A percentile compares a stretch with the other conserved stretches of the same genome.
Conservation (phyloP, 768 basidiomycete genomes). For the Omphalotus guepiniiformis region DNA sequence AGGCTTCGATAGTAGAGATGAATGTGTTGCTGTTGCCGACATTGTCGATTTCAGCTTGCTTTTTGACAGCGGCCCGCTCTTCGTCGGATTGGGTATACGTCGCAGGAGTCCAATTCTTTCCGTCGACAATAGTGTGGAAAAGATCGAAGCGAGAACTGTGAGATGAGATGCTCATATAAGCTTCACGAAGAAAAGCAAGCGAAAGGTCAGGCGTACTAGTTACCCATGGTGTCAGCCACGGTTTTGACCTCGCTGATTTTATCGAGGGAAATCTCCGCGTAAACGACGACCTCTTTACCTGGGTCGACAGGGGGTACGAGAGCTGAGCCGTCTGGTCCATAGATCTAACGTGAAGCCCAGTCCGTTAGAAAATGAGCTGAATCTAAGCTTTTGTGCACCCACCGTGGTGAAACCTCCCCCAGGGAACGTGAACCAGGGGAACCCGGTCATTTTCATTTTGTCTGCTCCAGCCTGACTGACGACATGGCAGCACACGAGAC, state of each 20-base stretch:
- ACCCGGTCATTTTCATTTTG: constrained; percentile 24
- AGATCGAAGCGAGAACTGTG: constrained; percentile 22
- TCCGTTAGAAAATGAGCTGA: not conserved
- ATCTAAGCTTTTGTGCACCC: not conserved
- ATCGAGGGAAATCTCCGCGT: constrained; percentile 24
- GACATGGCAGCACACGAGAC: constrained; percentile 25
- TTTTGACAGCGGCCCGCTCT: constrained; percentile 2
- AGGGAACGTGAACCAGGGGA: constrained; percentile 27
- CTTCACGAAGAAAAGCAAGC: not conserved
- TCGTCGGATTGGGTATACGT: constrained; percentile 14
- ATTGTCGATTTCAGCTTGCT: constrained; percentile 10
- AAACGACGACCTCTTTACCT: constrained; percentile 23
- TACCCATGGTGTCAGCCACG: constrained; percentile 23
- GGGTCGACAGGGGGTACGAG: constrained; percentile 20
- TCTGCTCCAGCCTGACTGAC: constrained; percentile 23
- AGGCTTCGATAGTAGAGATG: not conserved
- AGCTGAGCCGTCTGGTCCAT: constrained; percentile 25
- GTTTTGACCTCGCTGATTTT: constrained; percentile 26
- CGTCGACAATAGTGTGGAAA: constrained; percentile 22
- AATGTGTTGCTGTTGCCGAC: constrained; percentile 5
- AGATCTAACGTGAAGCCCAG: constrained; percentile 23
- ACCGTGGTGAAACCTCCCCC: constrained; percentile 24
- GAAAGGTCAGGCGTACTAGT: constrained; percentile 16
- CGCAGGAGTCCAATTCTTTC: constrained; percentile 23
- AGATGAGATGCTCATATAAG: not conserved